phyloP scores from a whole-genome alignment of 2,329 filamentous ascomycete species.

The Penicillium olsonii region DNA sequence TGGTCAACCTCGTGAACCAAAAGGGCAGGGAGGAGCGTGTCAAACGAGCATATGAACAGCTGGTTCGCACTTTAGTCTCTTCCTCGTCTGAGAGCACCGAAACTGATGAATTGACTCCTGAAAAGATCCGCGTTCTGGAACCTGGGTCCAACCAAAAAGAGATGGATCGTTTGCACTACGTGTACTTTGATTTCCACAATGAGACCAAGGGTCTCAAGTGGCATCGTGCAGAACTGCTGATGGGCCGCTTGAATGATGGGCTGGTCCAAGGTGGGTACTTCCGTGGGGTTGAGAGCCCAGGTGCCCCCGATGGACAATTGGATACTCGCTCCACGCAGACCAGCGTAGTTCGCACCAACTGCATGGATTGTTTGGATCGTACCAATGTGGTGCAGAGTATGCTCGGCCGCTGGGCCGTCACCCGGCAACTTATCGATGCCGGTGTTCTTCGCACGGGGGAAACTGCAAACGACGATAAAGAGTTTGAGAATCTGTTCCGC shows the following conservation, averaged over 20 bases:
- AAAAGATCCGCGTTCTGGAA: slow-evolving; percentile 82
- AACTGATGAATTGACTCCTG: slow-evolving; percentile 66
- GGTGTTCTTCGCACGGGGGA: slow-evolving; percentile 77
- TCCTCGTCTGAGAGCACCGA: slow-evolving; percentile 67
- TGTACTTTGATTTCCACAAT: slow-evolving; percentile 98
- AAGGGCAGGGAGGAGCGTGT: slow-evolving; percentile 86
- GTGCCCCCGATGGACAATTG: slow-evolving; percentile 66
- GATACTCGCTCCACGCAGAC: slow-evolving; percentile 81
- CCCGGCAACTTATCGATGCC: slow-evolving; percentile 82
- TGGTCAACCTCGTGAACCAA: slow-evolving; percentile 97
- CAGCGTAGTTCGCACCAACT: slow-evolving; percentile 93
- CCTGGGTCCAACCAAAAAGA: slow-evolving; percentile 59
- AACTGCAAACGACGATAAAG: slow-evolving; percentile 74
- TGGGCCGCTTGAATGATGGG: slow-evolving; percentile 77
- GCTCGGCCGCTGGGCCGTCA: slow-evolving; percentile 85
- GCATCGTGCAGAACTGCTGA: slow-evolving; percentile 83
- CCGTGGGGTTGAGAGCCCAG: slow-evolving; percentile 83
- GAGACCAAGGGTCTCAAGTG: slow-evolving; percentile 95
- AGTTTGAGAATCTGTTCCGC: slow-evolving; percentile 89
- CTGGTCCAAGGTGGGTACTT: slow-evolving; percentile 86
- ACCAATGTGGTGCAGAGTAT: slow-evolving; percentile 98
- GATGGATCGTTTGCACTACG: slow-evolving; percentile 86
- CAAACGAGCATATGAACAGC: slow-evolving; percentile 90
- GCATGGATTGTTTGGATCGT: slow-evolving; percentile 97
- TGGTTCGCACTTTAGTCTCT: slow-evolving; percentile 75